Base-by-base conservation (phyloP, 306 rosid species). In the Dalbergia oliveri region DNA sequence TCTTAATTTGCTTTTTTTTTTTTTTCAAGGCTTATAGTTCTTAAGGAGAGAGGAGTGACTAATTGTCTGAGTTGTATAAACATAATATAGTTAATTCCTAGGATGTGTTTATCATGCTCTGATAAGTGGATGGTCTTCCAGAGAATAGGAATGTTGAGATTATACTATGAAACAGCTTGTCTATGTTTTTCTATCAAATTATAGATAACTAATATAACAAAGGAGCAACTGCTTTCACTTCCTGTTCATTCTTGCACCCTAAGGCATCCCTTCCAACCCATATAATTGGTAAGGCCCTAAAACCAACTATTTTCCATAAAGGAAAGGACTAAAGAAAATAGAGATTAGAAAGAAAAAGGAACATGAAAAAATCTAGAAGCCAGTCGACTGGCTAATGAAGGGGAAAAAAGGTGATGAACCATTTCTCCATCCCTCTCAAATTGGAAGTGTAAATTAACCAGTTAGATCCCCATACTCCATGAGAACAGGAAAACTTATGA, bases 381-480 rank as follows among this genome's bases (percentile, higher is more conserved):
- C 71, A 31, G n/a, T 6, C 71, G 13, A 58, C 66, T 49, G 45
- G 73, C 41, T 43, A 60, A 34, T 3, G 35, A 65, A 65, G 76
- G 11, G 62, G 35, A 23, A 35, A 60, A 44, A 9, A 26, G 31
- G 31, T 59, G 51, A 68, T 11, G 33, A 59, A 6, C 31, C 50
- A 60, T 75, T 81, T 26, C 77, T 76, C 60, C 60, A 60, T 26
- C 31, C 31, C 31, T 26, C 31, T 26, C 31, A 35, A 69, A 26
- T 21, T 31, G 57, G 57, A 50, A 37, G 74, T 49, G 59, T 45
- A 71, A 70, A 69, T 43, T 26, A 26, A 26, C 67, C 18, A 51
- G 73, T 51, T 62, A 62, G 66, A 79, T 72, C 47, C 58, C 56
- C 67, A 47, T 72, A 53, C 63, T 71, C 50, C 41, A 62, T 10